Percentiles rank a stretch among this genome's conserved stretches.
These are phyloP conservation scores for Coemansia erecta DNA, from an alignment of 192 early-diverging fungal species.

Conservation along the genomic window DNA sequence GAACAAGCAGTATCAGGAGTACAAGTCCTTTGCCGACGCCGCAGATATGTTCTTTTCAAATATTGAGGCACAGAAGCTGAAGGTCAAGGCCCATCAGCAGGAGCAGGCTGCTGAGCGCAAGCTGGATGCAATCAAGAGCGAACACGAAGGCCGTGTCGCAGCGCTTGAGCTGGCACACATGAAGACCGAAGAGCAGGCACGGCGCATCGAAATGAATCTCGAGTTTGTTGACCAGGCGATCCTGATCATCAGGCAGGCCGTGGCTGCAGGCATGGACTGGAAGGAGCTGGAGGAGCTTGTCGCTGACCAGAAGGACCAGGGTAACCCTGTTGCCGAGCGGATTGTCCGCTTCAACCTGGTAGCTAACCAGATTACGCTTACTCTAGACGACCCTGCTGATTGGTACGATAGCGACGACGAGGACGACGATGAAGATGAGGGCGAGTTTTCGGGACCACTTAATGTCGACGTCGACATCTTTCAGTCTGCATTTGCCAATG, in stretches of 20 bases:
- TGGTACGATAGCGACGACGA: constrained; percentile 60
- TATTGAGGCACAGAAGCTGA: constrained; percentile 81
- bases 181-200: constrained; percentile 70
- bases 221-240: constrained; percentile 86
- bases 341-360: constrained; percentile 76
- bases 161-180: constrained; percentile 73
- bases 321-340: constrained; percentile 77
- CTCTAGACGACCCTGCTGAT: constrained; percentile 54
- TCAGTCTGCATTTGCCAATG: constrained; percentile 85
- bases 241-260: constrained; percentile 79
- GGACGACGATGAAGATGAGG: constrained; percentile 27
- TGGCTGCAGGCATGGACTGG: constrained; percentile 96
- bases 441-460: constrained; percentile 46
- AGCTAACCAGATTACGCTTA: constrained; percentile 74
- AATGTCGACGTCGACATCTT: constrained; percentile 86
- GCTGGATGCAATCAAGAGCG: constrained; percentile 74
- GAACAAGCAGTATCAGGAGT: constrained; percentile 57
- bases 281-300: constrained; percentile 87
- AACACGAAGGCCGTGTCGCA: constrained; percentile 74
- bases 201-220: constrained; percentile 81
- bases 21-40: constrained; percentile 72
- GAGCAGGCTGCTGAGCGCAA: constrained; percentile 79
- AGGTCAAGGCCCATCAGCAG: constrained; percentile 65
- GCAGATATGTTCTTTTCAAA: constrained; percentile 94
- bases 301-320: constrained; percentile 70